Percentiles rank a stretch among this genome's conserved stretches.
These are phyloP conservation scores for Monosporascus sp. DNA, from an alignment of 2,329 filamentous ascomycete genomes.

Conservation along the genomic window DNA sequence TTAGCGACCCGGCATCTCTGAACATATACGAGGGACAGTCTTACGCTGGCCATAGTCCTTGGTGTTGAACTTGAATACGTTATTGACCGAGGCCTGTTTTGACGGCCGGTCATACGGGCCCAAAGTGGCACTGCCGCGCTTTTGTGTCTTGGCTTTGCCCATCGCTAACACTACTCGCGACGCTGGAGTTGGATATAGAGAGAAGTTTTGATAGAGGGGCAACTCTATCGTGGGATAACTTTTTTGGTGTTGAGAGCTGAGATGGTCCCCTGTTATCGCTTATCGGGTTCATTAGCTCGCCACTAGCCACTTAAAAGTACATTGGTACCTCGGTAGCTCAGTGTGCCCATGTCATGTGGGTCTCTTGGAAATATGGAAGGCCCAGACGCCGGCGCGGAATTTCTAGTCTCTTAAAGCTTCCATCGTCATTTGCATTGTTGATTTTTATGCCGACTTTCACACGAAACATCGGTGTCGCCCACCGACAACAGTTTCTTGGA, in stretches of 20 bases:
- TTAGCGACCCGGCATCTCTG: neutral
- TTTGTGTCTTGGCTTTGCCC: conserved; percentile 36
- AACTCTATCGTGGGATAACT: neutral
- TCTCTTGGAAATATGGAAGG: neutral
- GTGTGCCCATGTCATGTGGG: neutral
- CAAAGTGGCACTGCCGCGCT: conserved; percentile 27
- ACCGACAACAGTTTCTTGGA: no score
- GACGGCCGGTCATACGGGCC: conserved; percentile 38
- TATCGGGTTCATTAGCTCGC: neutral
- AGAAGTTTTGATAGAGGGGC: neutral
- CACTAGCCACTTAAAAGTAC: neutral
- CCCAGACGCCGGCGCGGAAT: no score
- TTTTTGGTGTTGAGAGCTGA: neutral
- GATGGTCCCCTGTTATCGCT: neutral
- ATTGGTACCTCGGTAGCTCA: neutral
- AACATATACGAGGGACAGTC: neutral
- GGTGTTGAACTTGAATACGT: conserved; percentile 97
- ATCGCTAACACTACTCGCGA: conserved; percentile 18
- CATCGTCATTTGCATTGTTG: no score
- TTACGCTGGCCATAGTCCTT: conserved; percentile 64
- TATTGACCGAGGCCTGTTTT: conserved; percentile 51
- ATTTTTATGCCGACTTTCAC: no score
- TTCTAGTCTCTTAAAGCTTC: no score
- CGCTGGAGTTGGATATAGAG: no score
- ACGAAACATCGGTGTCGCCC: no score